A percentile compares a stretch with the other conserved stretches of the same genome.
These are phyloP conservation scores for Apiotrichum akiyoshidainum DNA, from an alignment of 1,284 basidiomycete species.

Conservation along the genomic window DNA sequence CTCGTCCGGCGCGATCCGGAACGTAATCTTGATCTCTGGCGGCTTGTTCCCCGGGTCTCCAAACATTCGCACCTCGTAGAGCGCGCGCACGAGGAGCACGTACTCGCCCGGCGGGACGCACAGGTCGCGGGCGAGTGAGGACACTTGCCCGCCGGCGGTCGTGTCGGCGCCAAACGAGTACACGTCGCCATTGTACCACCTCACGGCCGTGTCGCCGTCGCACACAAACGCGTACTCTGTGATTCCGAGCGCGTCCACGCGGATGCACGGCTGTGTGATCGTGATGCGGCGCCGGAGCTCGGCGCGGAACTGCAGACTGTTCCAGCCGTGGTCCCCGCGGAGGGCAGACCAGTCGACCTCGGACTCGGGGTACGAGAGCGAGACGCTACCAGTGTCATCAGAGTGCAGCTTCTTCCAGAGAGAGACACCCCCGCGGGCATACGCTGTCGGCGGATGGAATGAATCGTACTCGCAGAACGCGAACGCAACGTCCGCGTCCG, in stretches of 20 bases:
- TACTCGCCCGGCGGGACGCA: conserved; percentile 34
- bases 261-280: conserved; percentile 22
- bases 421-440: conserved; percentile 32
- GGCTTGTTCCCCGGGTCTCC: conserved; percentile 37
- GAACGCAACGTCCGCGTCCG: conserved; percentile 34
- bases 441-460: conserved; percentile 32
- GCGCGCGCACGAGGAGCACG: conserved; percentile 33
- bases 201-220: conserved; percentile 1
- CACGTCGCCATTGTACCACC: conserved; percentile 46
- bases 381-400: conserved; percentile 18
- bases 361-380: background rate
- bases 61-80: conserved; percentile 48
- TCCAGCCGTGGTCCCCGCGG: conserved; percentile 46
- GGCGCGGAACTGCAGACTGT: conserved; percentile 40
- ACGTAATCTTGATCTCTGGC: conserved; percentile 33
- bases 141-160: conserved; percentile 6
- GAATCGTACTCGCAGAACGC: conserved; percentile 25
- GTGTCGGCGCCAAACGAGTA: conserved; percentile 38
- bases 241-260: conserved; percentile 38
- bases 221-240: conserved; percentile 45
- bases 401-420: conserved; percentile 34
- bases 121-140: conserved; percentile 35
- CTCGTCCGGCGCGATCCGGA: conserved; percentile 23
- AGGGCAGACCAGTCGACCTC: conserved; percentile 39
- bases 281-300: conserved; percentile 31